Conservation (phyloP, 1,284 basidiomycete genomes). For the Tausonia pullulans region DNA sequence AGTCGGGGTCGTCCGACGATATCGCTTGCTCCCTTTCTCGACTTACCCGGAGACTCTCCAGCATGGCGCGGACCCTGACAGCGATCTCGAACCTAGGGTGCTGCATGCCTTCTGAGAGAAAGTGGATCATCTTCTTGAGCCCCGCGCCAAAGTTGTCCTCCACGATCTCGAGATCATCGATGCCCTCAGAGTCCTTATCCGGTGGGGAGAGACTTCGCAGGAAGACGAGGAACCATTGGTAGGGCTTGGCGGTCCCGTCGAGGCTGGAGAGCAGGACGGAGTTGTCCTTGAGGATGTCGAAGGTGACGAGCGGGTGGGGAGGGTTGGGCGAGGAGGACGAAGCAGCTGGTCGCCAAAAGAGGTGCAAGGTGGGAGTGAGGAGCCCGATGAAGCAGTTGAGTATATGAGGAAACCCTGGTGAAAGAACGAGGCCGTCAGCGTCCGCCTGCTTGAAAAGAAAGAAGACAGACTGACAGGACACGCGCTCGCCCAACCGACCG, state of each 20-base stretch:
- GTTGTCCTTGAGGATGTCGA: conserved; percentile 74
- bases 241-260: conserved; percentile 31
- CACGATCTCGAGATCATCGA: conserved; percentile 30
- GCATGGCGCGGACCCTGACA: conserved; percentile 49
- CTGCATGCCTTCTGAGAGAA: conserved; percentile 64
- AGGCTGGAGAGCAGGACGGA: conserved; percentile 43
- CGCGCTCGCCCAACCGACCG: not conserved
- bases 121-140: conserved; percentile 56
- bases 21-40: too few species aligned
- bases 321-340: conserved; percentile 35
- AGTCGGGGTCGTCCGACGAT: too few species aligned
- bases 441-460: not conserved
- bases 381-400: not conserved
- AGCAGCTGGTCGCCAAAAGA: conserved; percentile 4
- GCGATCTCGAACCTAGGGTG: conserved; percentile 51
- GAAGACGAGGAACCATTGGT: conserved; percentile 28
- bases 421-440: not conserved
- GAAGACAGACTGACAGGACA: not conserved
- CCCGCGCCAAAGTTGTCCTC: conserved; percentile 51
- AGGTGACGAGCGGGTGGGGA: conserved; percentile 49
- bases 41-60: conserved; percentile 44
- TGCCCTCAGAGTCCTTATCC: conserved; percentile 21
- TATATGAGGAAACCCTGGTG: not conserved
- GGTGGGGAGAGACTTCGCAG: conserved; percentile 17
- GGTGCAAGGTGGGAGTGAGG: not conserved